These are phyloP conservation scores for Penicillium canariense DNA, from an alignment of 495 filamentous ascomycete genomes.

Conservation along the genomic window DNA sequence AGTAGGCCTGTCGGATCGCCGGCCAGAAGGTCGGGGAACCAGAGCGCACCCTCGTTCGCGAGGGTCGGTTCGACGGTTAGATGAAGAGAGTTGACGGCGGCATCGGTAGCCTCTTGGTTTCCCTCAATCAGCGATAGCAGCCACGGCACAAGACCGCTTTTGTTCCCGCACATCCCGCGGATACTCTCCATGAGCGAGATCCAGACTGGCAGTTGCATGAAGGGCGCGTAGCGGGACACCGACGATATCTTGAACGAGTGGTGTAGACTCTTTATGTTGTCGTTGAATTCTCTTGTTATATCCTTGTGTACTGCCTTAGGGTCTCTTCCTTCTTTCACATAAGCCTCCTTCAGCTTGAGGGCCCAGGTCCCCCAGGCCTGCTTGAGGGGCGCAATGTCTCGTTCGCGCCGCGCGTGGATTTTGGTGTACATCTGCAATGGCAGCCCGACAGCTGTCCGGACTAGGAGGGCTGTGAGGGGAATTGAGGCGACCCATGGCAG, in stretches of 20 bases:
- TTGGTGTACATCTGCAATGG: slow-evolving; percentile 56
- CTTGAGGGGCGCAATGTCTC: slow-evolving; percentile 49
- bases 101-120: neutral
- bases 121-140: slow-evolving; percentile 24
- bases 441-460: slow-evolving; percentile 57
- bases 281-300: slow-evolving; percentile 11
- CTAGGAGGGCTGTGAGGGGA: slow-evolving; percentile 63
- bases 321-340: neutral
- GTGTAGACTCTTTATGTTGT: slow-evolving; percentile 28
- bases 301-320: neutral
- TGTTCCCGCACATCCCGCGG: slow-evolving; percentile 59
- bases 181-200: slow-evolving; percentile 65
- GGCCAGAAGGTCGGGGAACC: slow-evolving; percentile 73
- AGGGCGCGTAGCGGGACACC: slow-evolving; percentile 44
- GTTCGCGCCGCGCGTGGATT: slow-evolving; percentile 41
- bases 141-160: slow-evolving; percentile 51
- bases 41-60: slow-evolving; percentile 68
- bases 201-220: slow-evolving; percentile 66
- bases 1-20: slow-evolving; percentile 69
- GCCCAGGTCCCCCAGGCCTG: slow-evolving; percentile 45
- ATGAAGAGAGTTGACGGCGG: slow-evolving; percentile 12
- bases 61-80: slow-evolving; percentile 53
- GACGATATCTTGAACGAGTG: slow-evolving; percentile 44
- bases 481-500: slow-evolving; percentile 71
- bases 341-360: neutral